phyloP scores from a whole-genome alignment of 495 filamentous ascomycete genomes.

The Talaromyces borbonicus region DNA sequence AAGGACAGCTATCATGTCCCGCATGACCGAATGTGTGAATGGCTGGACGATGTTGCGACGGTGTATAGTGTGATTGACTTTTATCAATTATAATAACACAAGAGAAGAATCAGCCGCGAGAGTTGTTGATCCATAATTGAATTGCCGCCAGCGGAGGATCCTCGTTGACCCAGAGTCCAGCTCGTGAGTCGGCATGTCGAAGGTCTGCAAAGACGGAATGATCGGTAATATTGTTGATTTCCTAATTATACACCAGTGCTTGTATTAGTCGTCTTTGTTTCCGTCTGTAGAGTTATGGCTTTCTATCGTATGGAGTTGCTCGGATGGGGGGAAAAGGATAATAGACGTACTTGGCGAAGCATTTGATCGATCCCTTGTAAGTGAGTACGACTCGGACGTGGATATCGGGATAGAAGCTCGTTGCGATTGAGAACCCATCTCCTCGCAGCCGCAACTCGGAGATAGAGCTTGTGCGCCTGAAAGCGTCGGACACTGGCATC shows the following conservation, averaged over 20 bases:
- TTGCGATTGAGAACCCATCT: slow-evolving; percentile 70
- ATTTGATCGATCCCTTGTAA: slow-evolving; percentile 49
- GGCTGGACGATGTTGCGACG: too few species aligned
- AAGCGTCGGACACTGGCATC: slow-evolving; percentile 74
- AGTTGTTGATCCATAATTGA: slow-evolving; percentile 29
- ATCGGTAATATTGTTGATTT: slow-evolving; percentile 58
- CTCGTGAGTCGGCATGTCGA: slow-evolving; percentile 49
- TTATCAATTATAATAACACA: not conserved
- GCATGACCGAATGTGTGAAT: too few species aligned
- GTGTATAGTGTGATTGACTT: too few species aligned
- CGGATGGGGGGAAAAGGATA: not conserved
- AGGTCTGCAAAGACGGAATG: slow-evolving; percentile 56
- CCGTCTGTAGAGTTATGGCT: too few species aligned
- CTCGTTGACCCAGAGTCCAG: slow-evolving; percentile 66
- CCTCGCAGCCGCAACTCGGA: slow-evolving; percentile 64
- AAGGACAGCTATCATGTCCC: not conserved
- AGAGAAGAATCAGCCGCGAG: not conserved
- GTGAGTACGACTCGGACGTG: slow-evolving; percentile 49
- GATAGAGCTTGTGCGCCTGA: slow-evolving; percentile 76
- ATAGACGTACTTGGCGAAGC: slow-evolving; percentile 49
- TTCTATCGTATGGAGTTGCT: too few species aligned
- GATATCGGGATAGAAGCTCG: slow-evolving; percentile 30
- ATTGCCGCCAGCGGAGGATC: slow-evolving; percentile 48
- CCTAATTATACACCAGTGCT: slow-evolving; percentile 38
- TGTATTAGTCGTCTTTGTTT: too few species aligned